Conservation (phyloP, 768 basidiomycete genomes). For the Russula ochroleuca region DNA sequence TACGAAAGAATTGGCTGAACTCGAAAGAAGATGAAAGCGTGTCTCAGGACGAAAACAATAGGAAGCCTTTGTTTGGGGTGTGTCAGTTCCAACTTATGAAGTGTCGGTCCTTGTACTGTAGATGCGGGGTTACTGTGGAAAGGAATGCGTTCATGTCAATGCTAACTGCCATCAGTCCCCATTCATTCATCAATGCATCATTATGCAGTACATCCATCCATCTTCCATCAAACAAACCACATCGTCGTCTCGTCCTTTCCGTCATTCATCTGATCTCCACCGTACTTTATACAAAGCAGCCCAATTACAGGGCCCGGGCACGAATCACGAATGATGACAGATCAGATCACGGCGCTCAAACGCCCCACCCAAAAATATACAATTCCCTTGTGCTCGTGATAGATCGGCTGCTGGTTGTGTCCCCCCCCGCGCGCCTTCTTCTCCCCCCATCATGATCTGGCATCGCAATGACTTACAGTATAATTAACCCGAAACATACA, state of each 20-base stretch:
- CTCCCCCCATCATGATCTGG: not conserved
- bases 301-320: not conserved
- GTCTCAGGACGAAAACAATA: not conserved
- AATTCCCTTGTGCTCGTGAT: no score
- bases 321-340: not conserved
- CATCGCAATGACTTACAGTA: not conserved
- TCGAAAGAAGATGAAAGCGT: not conserved
- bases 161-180: no score
- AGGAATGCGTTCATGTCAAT: no score
- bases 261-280: not conserved
- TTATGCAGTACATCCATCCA: not conserved
- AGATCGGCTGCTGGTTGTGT: not conserved
- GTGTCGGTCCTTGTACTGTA: no score
- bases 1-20: conserved; percentile 13
- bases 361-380: not conserved
- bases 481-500: not conserved
- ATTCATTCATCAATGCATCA: not conserved
- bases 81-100: no score
- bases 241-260: not conserved
- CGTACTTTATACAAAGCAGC: not conserved
- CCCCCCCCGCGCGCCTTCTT: not conserved
- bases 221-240: not conserved
- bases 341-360: not conserved
- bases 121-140: no score
- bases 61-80: not conserved